phyloP scores from a whole-genome alignment of 768 basidiomycete species.

The Terana coerulea region DNA sequence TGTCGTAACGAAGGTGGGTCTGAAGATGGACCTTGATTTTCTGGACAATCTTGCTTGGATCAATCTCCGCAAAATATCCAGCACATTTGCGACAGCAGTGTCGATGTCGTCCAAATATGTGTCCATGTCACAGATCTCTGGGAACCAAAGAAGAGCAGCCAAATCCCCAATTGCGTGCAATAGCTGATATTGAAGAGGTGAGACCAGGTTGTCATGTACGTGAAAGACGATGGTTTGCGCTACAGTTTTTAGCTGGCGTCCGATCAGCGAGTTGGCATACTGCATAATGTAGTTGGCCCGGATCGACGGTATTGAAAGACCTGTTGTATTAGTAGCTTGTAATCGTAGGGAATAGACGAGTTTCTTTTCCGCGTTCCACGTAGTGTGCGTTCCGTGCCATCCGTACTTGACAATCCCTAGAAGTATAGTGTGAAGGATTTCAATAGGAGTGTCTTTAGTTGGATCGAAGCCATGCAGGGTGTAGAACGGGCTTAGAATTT shows the following conservation, averaged over 20 bases:
- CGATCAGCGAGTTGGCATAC: slow-evolving; percentile 39
- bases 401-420: slow-evolving; percentile 41
- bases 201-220: slow-evolving; percentile 19
- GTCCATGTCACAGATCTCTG: slow-evolving; percentile 19
- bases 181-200: slow-evolving; percentile 8
- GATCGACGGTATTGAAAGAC: slow-evolving; percentile 27
- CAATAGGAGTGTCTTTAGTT: slow-evolving; percentile 28
- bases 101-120: slow-evolving; percentile 16
- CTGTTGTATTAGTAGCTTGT: slow-evolving; percentile 29
- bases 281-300: slow-evolving; percentile 40
- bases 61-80: slow-evolving; percentile 11
- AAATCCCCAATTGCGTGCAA: slow-evolving; percentile 20
- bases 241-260: slow-evolving; percentile 38
- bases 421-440: slow-evolving; percentile 42
- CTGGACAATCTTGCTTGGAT: slow-evolving; percentile 11
- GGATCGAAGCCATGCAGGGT: slow-evolving; percentile 19
- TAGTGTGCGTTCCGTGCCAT: slow-evolving; percentile 34
- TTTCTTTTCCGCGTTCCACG: slow-evolving; percentile 27
- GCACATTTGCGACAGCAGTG: slow-evolving; percentile 29
- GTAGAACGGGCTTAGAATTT: not conserved
- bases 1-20: slow-evolving; percentile 9
- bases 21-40: slow-evolving; percentile 17
- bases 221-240: slow-evolving; percentile 36
- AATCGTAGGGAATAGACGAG: slow-evolving; percentile 27
- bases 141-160: slow-evolving; percentile 18